Evolutionary conservation across 805 yeast species (phyloP).

Genomic region (Wilhelminamyces savonicus): DNA sequence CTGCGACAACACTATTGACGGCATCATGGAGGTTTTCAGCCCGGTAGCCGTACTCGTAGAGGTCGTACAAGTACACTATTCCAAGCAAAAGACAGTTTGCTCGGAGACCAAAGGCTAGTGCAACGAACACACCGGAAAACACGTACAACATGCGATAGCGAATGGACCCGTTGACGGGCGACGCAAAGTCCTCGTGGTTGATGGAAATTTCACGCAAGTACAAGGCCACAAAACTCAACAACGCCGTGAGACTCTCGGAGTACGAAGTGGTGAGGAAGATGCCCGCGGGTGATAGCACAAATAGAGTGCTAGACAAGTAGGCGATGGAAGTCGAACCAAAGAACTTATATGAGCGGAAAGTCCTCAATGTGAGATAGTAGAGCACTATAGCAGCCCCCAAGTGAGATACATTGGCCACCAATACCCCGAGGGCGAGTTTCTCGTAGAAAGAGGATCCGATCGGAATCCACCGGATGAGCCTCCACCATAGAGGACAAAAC

Average conservation of each 20-base stretch:
- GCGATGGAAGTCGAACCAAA: constrained; percentile 8
- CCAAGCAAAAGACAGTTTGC: constrained; percentile 79
- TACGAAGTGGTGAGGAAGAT: constrained; percentile 70
- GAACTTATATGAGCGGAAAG: constrained; percentile 12
- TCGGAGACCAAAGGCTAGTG: constrained; percentile 56
- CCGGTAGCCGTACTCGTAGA: constrained; percentile 17
- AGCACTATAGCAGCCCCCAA: constrained; percentile 42
- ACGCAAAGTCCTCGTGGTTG: constrained; percentile 11
- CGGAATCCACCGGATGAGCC: constrained; percentile 29
- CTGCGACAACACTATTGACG: constrained; percentile 42
- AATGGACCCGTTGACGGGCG: constrained; percentile 12
- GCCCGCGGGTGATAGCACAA: constrained; percentile 71
- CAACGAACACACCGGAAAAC: constrained; percentile 48
- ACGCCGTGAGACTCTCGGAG: constrained; percentile 67
- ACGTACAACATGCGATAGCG: constrained; percentile 24
- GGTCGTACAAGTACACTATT: constrained; percentile 53
- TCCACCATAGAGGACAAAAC: constrained; percentile 75
- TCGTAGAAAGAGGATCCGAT: constrained; percentile 28
- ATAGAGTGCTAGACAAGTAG: constrained; percentile 33
- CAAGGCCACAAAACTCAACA: constrained; percentile 53
- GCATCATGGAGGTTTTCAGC: constrained; percentile 12
- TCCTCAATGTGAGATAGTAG: constrained; percentile 39
- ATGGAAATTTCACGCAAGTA: constrained; percentile 38
- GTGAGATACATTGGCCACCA: constrained; percentile 49
- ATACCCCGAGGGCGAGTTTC: constrained; percentile 41